phyloP scores from a whole-genome alignment of 768 basidiomycete species.

The Cyclocybe cylindracea region DNA sequence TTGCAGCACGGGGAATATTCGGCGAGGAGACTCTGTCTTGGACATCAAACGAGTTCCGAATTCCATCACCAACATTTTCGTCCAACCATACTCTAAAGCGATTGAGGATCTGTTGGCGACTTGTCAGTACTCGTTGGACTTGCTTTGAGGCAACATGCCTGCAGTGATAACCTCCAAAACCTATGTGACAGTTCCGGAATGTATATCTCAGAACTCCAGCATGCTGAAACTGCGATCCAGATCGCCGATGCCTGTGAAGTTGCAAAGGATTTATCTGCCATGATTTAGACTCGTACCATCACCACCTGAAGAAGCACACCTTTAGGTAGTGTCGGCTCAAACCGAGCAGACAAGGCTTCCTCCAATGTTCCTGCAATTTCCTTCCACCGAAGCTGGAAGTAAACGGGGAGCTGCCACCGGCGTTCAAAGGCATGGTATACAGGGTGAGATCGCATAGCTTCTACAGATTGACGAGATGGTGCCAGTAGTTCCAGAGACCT shows the following conservation, averaged over 20 bases:
- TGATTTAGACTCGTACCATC: background rate
- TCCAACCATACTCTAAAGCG: constrained; percentile 83
- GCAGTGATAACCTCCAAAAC: constrained; percentile 91
- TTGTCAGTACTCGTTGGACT: background rate
- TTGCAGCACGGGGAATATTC: constrained; percentile 48
- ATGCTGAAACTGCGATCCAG: constrained; percentile 72
- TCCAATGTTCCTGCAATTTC: constrained; percentile 84
- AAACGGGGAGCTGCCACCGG: constrained; percentile 95
- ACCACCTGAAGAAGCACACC: constrained; percentile 31
- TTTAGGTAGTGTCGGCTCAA: constrained; percentile 41
- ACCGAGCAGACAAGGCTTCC: constrained; percentile 50
- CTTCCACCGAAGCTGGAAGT: constrained; percentile 97
- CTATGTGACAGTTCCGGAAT: constrained; percentile 79
- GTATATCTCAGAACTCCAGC: constrained; percentile 88
- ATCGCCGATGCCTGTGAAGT: constrained; percentile 61
- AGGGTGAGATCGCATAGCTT: constrained; percentile 71
- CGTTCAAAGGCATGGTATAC: constrained; percentile 73
- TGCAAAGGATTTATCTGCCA: constrained; percentile 22
- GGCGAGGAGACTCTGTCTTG: constrained; percentile 13
- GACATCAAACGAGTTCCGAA: no score
- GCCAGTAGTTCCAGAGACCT: constrained; percentile 80
- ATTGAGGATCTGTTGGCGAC: constrained; percentile 62
- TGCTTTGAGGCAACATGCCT: constrained; percentile 49
- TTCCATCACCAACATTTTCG: constrained; percentile 39
- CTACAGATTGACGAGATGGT: constrained; percentile 70